phyloP scores from a whole-genome alignment of 345 rosid species.

The Eucalyptus lansdowneana region DNA sequence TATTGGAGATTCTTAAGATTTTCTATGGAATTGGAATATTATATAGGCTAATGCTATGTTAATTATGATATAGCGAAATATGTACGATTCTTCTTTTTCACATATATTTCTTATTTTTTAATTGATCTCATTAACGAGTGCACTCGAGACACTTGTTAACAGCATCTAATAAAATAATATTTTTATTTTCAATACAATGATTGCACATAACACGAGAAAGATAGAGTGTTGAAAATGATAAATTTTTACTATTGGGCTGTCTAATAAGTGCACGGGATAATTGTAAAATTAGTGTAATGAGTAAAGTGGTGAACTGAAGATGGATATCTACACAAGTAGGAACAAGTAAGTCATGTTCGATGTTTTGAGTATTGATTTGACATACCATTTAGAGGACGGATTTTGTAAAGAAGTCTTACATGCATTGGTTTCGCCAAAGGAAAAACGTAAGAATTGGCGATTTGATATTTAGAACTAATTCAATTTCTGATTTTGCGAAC shows the following conservation, averaged over 20 bases:
- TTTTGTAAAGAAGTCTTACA: neutral
- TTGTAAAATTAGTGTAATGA: neutral
- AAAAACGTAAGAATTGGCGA: neutral
- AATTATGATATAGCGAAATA: too few relatives aligned
- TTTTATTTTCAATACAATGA: neutral
- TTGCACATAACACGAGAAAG: neutral
- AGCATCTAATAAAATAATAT: rapidly evolving
- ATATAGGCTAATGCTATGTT: too few relatives aligned
- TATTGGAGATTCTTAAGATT: too few relatives aligned
- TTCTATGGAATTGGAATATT: too few relatives aligned
- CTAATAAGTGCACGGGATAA: too few relatives aligned
- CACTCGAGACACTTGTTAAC: rapidly evolving
- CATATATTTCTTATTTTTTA: too few relatives aligned
- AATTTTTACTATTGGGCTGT: neutral
- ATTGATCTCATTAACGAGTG: neutral
- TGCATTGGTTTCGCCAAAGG: neutral
- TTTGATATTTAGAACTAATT: too few relatives aligned
- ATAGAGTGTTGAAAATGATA: neutral
- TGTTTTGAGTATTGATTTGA: too few relatives aligned
- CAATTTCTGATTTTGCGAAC: neutral
- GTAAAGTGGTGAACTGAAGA: neutral
- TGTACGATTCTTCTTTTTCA: rapidly evolving
- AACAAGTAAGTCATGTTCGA: neutral
- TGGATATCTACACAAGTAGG: neutral
- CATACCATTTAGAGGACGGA: neutral